Conservation (phyloP, 2,329 filamentous ascomycete species). For the Leptographium radiaticola region DNA sequence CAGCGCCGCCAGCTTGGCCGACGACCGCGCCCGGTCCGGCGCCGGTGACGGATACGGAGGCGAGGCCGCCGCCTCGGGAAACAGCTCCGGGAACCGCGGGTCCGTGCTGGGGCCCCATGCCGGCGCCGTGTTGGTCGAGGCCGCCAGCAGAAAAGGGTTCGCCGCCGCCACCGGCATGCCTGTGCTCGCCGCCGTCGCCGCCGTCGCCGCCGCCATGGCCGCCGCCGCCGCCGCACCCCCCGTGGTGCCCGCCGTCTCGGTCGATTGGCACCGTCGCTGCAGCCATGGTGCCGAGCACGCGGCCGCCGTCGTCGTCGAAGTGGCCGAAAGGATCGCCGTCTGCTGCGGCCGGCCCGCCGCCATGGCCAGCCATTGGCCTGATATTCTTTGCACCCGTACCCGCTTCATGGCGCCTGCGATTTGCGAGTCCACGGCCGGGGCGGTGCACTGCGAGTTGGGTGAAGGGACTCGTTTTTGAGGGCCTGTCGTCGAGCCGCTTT, state of each 20-base stretch:
- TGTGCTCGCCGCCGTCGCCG: not conserved
- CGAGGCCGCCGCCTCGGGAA: constrained; percentile 17
- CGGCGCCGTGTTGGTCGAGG: not conserved
- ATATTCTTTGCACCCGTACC: constrained; percentile 46
- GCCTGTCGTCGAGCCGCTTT: too few species aligned
- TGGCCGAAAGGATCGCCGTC: constrained; percentile 1
- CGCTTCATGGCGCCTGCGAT: constrained; percentile 37
- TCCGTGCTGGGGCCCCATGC: constrained; percentile 3
- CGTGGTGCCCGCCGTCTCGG: not conserved
- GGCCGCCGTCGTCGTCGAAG: constrained; percentile 2
- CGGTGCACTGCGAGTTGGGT: not conserved
- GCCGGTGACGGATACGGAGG: constrained; percentile 54
- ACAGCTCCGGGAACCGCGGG: constrained; percentile 11
- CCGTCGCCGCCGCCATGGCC: not conserved
- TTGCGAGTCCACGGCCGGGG: not conserved
- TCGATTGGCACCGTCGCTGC: constrained; percentile 4
- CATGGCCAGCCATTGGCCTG: constrained; percentile 40
- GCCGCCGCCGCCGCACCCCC: not conserved
- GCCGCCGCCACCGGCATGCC: not conserved
- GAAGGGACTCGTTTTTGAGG: not conserved
- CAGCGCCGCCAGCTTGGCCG: constrained; percentile 82
- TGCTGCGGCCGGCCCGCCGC: constrained; percentile 26
- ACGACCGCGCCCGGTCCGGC: constrained; percentile 51
- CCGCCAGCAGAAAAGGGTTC: not conserved
- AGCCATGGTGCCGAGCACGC: constrained; percentile 2